A percentile compares a stretch with the other conserved stretches of the same genome.
phyloP scores from a whole-genome alignment of 495 filamentous ascomycete species.

The Annulohypoxylon nitens region DNA sequence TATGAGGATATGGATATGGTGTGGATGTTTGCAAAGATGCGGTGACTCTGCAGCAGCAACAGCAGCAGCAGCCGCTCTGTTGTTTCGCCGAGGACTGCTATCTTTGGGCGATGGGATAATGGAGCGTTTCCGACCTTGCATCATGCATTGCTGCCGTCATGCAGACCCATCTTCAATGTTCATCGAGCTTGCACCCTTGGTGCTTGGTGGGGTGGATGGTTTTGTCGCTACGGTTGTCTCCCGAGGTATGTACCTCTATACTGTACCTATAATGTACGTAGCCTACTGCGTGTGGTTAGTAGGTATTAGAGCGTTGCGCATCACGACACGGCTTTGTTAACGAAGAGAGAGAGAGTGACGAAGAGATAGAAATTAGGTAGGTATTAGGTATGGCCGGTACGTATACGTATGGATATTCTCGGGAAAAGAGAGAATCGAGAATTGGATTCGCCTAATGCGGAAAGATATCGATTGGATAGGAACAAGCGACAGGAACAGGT shows the following conservation, averaged over 20 bases:
- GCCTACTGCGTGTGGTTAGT: background rate
- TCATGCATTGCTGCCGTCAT: conserved; percentile 47
- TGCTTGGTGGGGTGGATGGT: conserved; percentile 2
- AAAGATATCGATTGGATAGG: conserved; percentile 31
- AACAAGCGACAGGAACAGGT: conserved; percentile 39
- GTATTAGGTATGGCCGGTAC: too few relatives aligned
- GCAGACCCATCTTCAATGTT: conserved; percentile 22
- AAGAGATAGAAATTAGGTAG: background rate
- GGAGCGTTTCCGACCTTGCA: conserved; percentile 41
- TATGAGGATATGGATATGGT: background rate
- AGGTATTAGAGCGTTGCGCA: background rate
- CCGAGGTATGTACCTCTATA: too few relatives aligned
- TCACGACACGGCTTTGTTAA: conserved; percentile 1
- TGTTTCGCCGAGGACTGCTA: conserved; percentile 19
- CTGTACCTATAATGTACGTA: too few relatives aligned
- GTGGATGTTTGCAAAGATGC: conserved; percentile 4
- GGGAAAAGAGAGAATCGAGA: conserved; percentile 20
- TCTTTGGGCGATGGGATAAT: conserved; percentile 38
- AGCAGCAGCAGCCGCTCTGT: background rate
- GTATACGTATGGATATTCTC: conserved; percentile 5
- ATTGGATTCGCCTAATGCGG: conserved; percentile 35
- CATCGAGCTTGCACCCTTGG: background rate
- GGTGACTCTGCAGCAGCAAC: conserved; percentile 2
- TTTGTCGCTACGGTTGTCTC: background rate
- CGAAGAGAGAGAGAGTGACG: background rate